A percentile compares a stretch with the other conserved stretches of the same genome.
phyloP scores from a whole-genome alignment of 495 filamentous ascomycete genomes.

The Bombardia bombarda region DNA sequence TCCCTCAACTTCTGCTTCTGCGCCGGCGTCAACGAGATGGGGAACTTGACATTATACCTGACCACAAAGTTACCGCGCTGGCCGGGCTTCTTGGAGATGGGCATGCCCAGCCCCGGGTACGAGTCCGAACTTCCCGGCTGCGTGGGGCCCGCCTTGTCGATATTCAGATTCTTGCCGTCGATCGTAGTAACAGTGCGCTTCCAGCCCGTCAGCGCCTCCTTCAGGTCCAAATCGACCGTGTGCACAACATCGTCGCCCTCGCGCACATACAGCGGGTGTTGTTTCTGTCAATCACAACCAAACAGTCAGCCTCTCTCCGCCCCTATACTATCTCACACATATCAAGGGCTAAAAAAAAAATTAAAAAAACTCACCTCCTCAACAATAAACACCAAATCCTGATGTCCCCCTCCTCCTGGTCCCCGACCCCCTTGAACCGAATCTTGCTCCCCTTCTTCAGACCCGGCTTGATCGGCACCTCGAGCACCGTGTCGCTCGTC shows the following conservation, averaged over 20 bases:
- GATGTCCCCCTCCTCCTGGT: constrained; percentile 97
- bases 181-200: constrained; percentile 85
- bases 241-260: constrained; percentile 78
- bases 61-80: constrained; percentile 83
- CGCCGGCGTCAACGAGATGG: constrained; percentile 56
- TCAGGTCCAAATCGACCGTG: constrained; percentile 74
- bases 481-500: constrained; percentile 79
- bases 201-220: constrained; percentile 97
- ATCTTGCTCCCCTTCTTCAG: constrained; percentile 95
- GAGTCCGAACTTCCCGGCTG: constrained; percentile 68
- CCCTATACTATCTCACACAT: too few species aligned
- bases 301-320: too few species aligned
- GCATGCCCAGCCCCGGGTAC: constrained; percentile 87
- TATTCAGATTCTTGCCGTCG: constrained; percentile 72
- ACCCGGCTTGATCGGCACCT: constrained; percentile 90
- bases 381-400: constrained; percentile 91
- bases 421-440: constrained; percentile 91
- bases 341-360: not conserved
- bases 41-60: constrained; percentile 88
- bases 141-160: constrained; percentile 75
- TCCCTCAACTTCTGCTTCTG: constrained; percentile 77
- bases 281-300: too few species aligned
- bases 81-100: constrained; percentile 75
- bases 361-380: constrained; percentile 64
- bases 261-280: constrained; percentile 71